Conservation (phyloP, 2,329 filamentous ascomycete species). For the Didymella glomerata region DNA sequence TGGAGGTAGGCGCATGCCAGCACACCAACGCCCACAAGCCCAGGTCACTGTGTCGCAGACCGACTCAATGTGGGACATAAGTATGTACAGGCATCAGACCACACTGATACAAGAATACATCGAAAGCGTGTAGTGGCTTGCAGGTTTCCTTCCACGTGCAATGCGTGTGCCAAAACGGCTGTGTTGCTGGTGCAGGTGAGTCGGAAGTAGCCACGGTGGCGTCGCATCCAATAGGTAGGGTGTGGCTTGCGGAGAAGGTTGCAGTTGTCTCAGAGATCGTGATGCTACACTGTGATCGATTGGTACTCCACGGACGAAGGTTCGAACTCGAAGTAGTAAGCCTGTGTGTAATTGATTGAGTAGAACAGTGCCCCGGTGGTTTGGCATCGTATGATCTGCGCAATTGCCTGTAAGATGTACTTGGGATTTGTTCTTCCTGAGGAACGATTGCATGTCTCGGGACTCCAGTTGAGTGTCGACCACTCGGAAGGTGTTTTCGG, state of each 20-base stretch:
- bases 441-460: background rate
- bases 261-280: slow-evolving; percentile 11
- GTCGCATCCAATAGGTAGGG: slow-evolving; percentile 4
- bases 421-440: slow-evolving; percentile 2
- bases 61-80: slow-evolving; percentile 14
- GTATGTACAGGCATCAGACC: slow-evolving; percentile 8
- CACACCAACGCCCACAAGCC: slow-evolving; percentile 6
- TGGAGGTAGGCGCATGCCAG: slow-evolving; percentile 9
- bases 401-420: background rate
- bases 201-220: slow-evolving; percentile 3
- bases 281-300: slow-evolving; percentile 20
- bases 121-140: slow-evolving; percentile 19
- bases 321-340: background rate
- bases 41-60: slow-evolving; percentile 2
- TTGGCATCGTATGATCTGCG: slow-evolving; percentile 1
- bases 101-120: slow-evolving; percentile 14
- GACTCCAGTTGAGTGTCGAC: background rate
- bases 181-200: slow-evolving; percentile 2
- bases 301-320: slow-evolving; percentile 3
- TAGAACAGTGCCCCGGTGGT: background rate
- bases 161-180: slow-evolving; percentile 17
- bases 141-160: slow-evolving; percentile 17
- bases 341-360: slow-evolving; percentile 7
- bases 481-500: background rate
- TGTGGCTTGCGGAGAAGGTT: slow-evolving; percentile 18